Evolutionary conservation across 2,329 filamentous ascomycete genomes (phyloP), one percentile per base, ranked within the genome.

Genomic region (Aspergillus vadensis): DNA sequence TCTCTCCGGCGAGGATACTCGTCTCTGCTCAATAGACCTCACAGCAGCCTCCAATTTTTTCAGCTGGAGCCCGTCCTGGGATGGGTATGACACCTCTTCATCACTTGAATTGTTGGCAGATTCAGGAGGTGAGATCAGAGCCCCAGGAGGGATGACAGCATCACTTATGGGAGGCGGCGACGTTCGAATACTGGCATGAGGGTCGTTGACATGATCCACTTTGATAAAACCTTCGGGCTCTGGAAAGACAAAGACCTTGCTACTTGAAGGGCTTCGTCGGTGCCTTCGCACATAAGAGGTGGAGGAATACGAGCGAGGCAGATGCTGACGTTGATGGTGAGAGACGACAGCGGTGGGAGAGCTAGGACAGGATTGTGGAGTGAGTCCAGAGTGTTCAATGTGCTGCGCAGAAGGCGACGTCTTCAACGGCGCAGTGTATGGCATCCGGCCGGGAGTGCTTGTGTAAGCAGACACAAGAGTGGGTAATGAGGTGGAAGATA

Each of bases 41-140:
- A 98, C 89, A 36, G 92, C 93, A 44, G 91, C 88, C 75, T 96
- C 87, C 54, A 97, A 81, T 72, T 94, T 90, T 64, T 82, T 80
- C 63, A 87, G 77, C 60, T 81, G 79, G 52, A 80, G 74, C 52
- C 78, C 67, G 58, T 81, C 77, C 58, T 73, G 75, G 61, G 74
- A 52, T 72, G 82, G 80, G 69, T 78, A 67, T 60, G 69, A 25
- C 66, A 72, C 63, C 66, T 86, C 88, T 70, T 96, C 92, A 73
- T 97, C 93, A 76, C 93, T 92, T 25, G 89, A 93, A 66, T 89
- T 90, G 41, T 86, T 85, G 6, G 85, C 84, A 36, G 93, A 97
- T 70, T 97, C 94, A 9, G 94, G 94, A 38, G 94, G 94, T 0
- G 94, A 97, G 61, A 96, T 91, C 68, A 97, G 86, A 64, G 91